These are phyloP conservation scores for Penicillium cosmopolitanum DNA, from an alignment of 495 filamentous ascomycete genomes.

Conservation along the genomic window DNA sequence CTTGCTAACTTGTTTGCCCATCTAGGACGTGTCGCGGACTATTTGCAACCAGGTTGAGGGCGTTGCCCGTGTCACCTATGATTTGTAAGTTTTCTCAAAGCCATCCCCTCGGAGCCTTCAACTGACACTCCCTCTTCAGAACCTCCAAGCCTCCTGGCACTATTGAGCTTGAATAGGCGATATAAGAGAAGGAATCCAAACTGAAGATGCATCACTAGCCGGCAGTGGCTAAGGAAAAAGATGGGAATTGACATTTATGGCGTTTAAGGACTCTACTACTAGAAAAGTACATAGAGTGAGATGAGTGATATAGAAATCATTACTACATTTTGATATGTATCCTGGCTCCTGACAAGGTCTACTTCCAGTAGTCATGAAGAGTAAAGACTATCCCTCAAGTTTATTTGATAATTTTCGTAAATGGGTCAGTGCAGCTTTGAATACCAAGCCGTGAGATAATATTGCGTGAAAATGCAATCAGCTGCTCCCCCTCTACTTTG, in stretches of 20 bases:
- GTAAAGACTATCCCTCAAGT: too few relatives aligned
- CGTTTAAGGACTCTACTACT: not conserved
- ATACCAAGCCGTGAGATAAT: not conserved
- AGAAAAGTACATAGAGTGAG: not conserved
- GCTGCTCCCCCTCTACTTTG: not conserved
- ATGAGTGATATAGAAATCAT: not conserved
- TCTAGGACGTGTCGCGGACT: slow-evolving; percentile 21
- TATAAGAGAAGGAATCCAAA: not conserved
- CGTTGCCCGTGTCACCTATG: slow-evolving; percentile 30
- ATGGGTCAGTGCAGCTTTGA: not conserved
- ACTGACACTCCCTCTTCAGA: slow-evolving; percentile 15
- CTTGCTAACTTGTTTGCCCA: slow-evolving; percentile 6
- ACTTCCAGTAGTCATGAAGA: too few relatives aligned
- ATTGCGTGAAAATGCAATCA: not conserved
- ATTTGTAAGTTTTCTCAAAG: slow-evolving; percentile 23
- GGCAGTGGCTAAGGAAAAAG: not conserved
- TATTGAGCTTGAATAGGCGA: slow-evolving; percentile 31
- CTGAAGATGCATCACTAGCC: not conserved
- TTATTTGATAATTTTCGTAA: too few relatives aligned
- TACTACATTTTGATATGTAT: too few relatives aligned
- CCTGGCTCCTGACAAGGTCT: too few relatives aligned
- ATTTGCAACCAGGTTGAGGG: slow-evolving; percentile 33
- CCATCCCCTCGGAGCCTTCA: slow-evolving; percentile 3
- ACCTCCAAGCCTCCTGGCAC: slow-evolving; percentile 34
- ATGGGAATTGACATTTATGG: not conserved